These are phyloP conservation scores for Chaetomium strumarium DNA, from an alignment of 2,329 filamentous ascomycete species.

Conservation along the genomic window DNA sequence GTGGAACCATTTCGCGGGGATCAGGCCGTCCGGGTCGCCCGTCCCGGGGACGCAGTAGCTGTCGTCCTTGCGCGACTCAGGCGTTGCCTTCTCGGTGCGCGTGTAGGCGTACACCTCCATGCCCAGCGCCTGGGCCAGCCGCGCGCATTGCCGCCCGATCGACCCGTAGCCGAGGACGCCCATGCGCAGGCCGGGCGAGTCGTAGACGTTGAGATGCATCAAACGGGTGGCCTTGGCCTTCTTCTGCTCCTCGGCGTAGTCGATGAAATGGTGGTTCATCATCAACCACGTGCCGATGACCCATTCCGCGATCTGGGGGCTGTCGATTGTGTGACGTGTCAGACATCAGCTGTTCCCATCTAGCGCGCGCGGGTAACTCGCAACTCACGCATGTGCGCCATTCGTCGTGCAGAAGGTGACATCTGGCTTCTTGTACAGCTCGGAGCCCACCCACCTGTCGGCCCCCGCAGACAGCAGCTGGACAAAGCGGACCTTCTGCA, in stretches of 20 bases:
- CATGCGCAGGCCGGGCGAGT: slow-evolving; percentile 34
- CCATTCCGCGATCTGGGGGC: slow-evolving; percentile 31
- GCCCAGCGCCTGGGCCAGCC: slow-evolving; percentile 52
- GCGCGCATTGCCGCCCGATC: slow-evolving; percentile 39
- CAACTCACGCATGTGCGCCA: slow-evolving; percentile 37
- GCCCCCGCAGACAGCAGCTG: slow-evolving; percentile 41
- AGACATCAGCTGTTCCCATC: background rate
- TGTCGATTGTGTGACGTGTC: slow-evolving; percentile 14
- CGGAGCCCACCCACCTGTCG: slow-evolving; percentile 36
- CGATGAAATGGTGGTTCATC: slow-evolving; percentile 24
- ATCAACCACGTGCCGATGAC: slow-evolving; percentile 28
- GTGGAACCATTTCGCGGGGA: slow-evolving; percentile 39
- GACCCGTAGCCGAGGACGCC: slow-evolving; percentile 41
- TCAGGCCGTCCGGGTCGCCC: slow-evolving; percentile 38
- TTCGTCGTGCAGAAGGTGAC: slow-evolving; percentile 38
- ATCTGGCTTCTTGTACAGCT: slow-evolving; percentile 30
- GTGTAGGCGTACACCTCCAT: slow-evolving; percentile 66
- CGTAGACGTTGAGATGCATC: slow-evolving; percentile 14
- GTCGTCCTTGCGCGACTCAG: slow-evolving; percentile 50
- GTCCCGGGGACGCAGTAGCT: slow-evolving; percentile 62
- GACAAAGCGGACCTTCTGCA: slow-evolving; percentile 38
- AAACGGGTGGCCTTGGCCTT: slow-evolving; percentile 13
- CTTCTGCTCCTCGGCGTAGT: slow-evolving; percentile 20
- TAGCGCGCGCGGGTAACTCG: no score
- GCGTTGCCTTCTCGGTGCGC: slow-evolving; percentile 51